Evolutionary conservation across 2,329 filamentous ascomycete species (phyloP).

Genomic region (Microcyclospora tardicrescens): DNA sequence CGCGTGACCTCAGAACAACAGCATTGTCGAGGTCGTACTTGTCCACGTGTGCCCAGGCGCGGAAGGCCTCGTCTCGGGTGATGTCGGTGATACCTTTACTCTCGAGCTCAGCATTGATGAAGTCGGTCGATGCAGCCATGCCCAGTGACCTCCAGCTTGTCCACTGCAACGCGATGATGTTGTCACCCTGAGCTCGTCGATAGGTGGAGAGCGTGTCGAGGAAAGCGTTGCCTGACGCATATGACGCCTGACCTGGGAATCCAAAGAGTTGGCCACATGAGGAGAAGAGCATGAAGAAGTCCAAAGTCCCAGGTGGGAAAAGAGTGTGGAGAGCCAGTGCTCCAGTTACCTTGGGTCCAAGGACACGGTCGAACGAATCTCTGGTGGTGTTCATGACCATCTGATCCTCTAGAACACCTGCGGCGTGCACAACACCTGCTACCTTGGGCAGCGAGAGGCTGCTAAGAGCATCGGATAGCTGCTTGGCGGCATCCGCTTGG

Average conservation of each 20-base stretch:
- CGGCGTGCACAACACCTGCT: slow-evolving; percentile 1
- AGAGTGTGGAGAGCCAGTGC: slow-evolving; percentile 32
- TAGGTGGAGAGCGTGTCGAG: not conserved
- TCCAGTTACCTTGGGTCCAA: slow-evolving; percentile 2
- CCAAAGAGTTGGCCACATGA: slow-evolving; percentile 43
- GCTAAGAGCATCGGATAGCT: not conserved
- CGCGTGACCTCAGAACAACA: no score
- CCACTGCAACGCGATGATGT: no score
- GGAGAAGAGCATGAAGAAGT: slow-evolving; percentile 40
- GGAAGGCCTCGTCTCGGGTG: no score
- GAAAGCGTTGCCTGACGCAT: slow-evolving; percentile 37
- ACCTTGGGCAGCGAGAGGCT: slow-evolving; percentile 3
- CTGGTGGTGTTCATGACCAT: slow-evolving; percentile 1
- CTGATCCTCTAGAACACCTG: slow-evolving; percentile 3
- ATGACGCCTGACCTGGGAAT: slow-evolving; percentile 46
- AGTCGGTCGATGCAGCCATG: no score
- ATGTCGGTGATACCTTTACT: no score
- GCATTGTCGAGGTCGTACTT: no score
- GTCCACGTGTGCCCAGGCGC: no score
- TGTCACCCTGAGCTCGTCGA: no score
- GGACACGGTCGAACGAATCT: not conserved
- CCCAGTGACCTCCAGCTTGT: no score
- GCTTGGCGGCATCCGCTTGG: slow-evolving; percentile 1
- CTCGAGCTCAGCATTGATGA: no score
- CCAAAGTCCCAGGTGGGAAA: slow-evolving; percentile 6